Evolutionary conservation across 306 rosid species (phyloP).

Genomic region (Quercus dentata): DNA sequence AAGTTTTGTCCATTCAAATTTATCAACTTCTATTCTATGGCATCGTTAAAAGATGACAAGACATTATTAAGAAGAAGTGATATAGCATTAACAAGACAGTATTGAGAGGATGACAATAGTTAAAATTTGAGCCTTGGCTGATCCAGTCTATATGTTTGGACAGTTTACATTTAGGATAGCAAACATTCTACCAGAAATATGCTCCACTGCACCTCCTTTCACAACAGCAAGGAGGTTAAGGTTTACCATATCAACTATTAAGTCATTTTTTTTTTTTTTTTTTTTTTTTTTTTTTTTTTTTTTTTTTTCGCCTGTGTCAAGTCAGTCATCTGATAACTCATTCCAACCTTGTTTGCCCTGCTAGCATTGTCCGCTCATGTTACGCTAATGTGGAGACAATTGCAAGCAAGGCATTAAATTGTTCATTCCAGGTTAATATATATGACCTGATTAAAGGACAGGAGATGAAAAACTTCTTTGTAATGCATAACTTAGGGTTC

Average conservation of each 20-base stretch:
- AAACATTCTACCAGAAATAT: no score
- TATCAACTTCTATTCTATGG: background rate
- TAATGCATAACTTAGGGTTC: background rate
- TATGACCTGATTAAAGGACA: background rate
- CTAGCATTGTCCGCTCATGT: background rate
- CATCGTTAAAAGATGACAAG: background rate
- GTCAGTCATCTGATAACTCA: background rate
- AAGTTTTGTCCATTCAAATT: background rate
- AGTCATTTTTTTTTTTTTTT: background rate
- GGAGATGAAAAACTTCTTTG: background rate
- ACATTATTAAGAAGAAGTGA: background rate
- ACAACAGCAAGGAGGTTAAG: no score
- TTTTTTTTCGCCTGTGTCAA: background rate
- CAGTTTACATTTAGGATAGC: background rate
- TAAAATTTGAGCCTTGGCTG: background rate
- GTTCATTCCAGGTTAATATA: background rate
- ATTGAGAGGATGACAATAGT: background rate
- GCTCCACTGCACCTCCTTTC: no score
- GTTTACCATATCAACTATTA: background rate
- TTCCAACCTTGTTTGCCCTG: background rate
- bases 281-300: background rate
- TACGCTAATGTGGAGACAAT: background rate
- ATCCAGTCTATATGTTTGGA: background rate
- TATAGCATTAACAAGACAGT: background rate
- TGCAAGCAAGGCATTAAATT: background rate